Evolutionary conservation across 352 stramenopile genomes (phyloP).

Genomic region (Pythium scleroteichum): DNA sequence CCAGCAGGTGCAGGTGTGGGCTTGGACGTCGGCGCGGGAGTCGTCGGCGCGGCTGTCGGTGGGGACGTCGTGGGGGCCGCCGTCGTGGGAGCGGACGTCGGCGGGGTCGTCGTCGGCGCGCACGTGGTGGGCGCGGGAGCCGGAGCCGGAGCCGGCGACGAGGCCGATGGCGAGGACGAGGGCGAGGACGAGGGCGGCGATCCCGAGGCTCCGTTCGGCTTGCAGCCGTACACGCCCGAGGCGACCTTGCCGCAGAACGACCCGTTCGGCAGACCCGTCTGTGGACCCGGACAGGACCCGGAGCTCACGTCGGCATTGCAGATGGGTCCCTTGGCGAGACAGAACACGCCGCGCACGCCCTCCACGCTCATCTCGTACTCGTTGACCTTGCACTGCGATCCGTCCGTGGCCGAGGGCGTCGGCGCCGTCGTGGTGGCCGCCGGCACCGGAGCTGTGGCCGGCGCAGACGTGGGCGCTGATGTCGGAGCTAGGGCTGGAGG

Average conservation of each 20-base stretch:
- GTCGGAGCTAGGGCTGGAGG: background rate
- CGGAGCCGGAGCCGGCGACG: background rate
- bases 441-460: background rate
- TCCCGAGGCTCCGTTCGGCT: background rate
- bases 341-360: conserved; percentile 16
- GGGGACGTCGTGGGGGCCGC: background rate
- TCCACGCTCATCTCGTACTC: conserved; percentile 14
- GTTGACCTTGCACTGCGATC: background rate
- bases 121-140: background rate
- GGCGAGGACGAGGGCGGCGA: background rate
- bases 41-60: background rate
- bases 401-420: background rate
- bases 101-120: background rate
- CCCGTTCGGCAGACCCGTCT: conserved; percentile 10
- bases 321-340: conserved; percentile 1
- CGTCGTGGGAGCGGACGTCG: background rate
- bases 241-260: conserved; percentile 16
- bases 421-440: too few relatives aligned
- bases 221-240: conserved; percentile 21
- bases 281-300: conserved; percentile 9
- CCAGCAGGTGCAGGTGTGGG: background rate
- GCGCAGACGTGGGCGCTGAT: background rate
- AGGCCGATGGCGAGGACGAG: background rate
- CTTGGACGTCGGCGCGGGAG: background rate
- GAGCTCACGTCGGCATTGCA: background rate